These are phyloP conservation scores for Pichia terricola DNA, from an alignment of 1,139 yeast species.

Conservation along the genomic window DNA sequence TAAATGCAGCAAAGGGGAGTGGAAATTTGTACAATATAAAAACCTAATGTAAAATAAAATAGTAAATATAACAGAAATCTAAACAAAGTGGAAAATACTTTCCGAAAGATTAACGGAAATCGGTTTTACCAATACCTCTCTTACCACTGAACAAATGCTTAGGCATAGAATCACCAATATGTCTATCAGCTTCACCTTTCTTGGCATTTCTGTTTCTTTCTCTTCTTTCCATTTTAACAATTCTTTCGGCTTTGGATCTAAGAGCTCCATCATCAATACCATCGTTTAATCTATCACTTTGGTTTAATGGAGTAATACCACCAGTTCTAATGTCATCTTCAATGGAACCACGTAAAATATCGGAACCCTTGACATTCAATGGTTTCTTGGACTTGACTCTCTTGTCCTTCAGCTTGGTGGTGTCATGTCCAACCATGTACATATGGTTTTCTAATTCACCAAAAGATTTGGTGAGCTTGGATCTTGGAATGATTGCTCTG, in stretches of 20 bases:
- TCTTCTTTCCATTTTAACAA: slow-evolving; percentile 83
- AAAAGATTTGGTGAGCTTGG: slow-evolving; percentile 67
- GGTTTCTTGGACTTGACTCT: slow-evolving; percentile 25
- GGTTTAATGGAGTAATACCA: slow-evolving; percentile 41
- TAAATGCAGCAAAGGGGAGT: no score
- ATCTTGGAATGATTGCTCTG: slow-evolving; percentile 89
- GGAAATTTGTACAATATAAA: no score
- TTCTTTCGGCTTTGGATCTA: slow-evolving; percentile 78
- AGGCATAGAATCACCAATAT: slow-evolving; percentile 73
- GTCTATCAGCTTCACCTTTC: slow-evolving; percentile 95
- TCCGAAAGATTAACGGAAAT: slow-evolving; percentile 40
- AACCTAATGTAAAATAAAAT: no score
- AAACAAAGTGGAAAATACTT: no score
- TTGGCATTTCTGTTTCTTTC: slow-evolving; percentile 89
- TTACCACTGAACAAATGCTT: slow-evolving; percentile 95
- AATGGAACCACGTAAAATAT: slow-evolving; percentile 41
- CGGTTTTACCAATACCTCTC: slow-evolving; percentile 87
- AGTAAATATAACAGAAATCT: no score
- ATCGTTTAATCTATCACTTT: slow-evolving; percentile 74
- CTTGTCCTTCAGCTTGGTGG: slow-evolving; percentile 44
- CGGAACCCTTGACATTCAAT: slow-evolving; percentile 54
- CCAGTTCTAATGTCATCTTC: slow-evolving; percentile 15
- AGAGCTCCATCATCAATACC: slow-evolving; percentile 81
- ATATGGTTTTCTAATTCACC: slow-evolving; percentile 80
- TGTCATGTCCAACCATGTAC: slow-evolving; percentile 84